phyloP scores from a whole-genome alignment of 192 early-diverging fungal species.

The Phlyctochytrium planicorne region DNA sequence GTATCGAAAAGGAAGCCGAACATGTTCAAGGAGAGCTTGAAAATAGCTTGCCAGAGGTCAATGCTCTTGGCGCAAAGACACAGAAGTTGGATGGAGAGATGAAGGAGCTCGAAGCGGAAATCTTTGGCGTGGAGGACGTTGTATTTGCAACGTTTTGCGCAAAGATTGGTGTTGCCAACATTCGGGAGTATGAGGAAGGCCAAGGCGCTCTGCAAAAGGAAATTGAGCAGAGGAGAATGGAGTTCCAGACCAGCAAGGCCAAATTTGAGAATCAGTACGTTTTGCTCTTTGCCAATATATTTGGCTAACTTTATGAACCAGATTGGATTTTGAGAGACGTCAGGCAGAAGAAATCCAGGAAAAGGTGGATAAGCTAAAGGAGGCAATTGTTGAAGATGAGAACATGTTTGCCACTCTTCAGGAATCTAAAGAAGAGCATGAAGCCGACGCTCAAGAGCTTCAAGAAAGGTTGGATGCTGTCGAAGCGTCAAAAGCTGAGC shows the following conservation, averaged over 20 bases:
- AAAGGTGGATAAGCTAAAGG: constrained; percentile 58
- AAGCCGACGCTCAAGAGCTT: constrained; percentile 47
- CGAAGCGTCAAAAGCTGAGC: constrained; percentile 48
- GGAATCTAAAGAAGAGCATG: constrained; percentile 37
- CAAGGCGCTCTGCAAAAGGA: constrained; percentile 71
- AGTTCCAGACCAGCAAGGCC: constrained; percentile 75
- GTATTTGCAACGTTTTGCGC: constrained; percentile 83
- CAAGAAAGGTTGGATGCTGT: constrained; percentile 43
- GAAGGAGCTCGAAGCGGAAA: constrained; percentile 44
- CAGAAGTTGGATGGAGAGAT: too few relatives aligned
- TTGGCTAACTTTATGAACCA: constrained; percentile 11
- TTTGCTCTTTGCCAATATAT: not conserved
- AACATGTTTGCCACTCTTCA: constrained; percentile 19
- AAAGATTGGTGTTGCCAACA: constrained; percentile 66
- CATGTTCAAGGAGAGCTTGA: constrained; percentile 40
- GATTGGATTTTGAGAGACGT: constrained; percentile 69
- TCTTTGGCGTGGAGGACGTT: constrained; percentile 53
- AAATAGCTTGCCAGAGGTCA: constrained; percentile 6
- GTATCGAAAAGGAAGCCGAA: constrained; percentile 42
- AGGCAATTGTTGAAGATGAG: constrained; percentile 37
- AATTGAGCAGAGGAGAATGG: constrained; percentile 67
- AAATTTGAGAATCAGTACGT: constrained; percentile 73
- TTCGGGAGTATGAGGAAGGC: constrained; percentile 85
- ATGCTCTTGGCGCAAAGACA: too few relatives aligned
- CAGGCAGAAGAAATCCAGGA: constrained; percentile 64